phyloP scores from a whole-genome alignment of 176 grass and related monocot species.

The Paspalum notatum region DNA sequence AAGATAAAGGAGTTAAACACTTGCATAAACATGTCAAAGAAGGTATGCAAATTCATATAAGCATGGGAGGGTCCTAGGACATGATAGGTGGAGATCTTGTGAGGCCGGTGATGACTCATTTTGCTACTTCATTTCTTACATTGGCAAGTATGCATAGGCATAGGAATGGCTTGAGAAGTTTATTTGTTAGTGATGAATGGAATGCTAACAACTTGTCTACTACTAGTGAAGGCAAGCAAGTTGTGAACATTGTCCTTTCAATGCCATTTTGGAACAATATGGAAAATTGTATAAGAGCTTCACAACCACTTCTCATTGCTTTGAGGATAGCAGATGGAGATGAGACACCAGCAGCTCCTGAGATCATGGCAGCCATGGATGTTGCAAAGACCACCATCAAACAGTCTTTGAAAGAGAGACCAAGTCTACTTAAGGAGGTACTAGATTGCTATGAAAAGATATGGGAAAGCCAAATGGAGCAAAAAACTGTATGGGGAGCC shows the following conservation, averaged over 20 bases:
- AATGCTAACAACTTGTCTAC: not conserved
- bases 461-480: not conserved
- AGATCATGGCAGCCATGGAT: too few relatives aligned
- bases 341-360: too few relatives aligned
- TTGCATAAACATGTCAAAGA: too few relatives aligned
- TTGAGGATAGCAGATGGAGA: not conserved
- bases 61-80: too few relatives aligned
- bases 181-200: not conserved
- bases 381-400: not conserved
- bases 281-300: not conserved
- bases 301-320: not conserved
- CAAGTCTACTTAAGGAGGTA: not conserved
- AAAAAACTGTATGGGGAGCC: not conserved
- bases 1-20: too few relatives aligned
- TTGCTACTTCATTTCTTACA: not conserved
- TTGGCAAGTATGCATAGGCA: not conserved
- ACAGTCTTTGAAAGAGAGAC: not conserved
- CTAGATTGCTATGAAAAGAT: not conserved
- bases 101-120: not conserved
- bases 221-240: not conserved
- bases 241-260: not conserved
- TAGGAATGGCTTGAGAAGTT: not conserved
- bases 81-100: too few relatives aligned
- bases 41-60: too few relatives aligned
- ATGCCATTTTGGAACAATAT: not conserved